Evolutionary conservation across 2,329 filamentous ascomycete species (phyloP).

Genomic region (Diaporthe caulivora): DNA sequence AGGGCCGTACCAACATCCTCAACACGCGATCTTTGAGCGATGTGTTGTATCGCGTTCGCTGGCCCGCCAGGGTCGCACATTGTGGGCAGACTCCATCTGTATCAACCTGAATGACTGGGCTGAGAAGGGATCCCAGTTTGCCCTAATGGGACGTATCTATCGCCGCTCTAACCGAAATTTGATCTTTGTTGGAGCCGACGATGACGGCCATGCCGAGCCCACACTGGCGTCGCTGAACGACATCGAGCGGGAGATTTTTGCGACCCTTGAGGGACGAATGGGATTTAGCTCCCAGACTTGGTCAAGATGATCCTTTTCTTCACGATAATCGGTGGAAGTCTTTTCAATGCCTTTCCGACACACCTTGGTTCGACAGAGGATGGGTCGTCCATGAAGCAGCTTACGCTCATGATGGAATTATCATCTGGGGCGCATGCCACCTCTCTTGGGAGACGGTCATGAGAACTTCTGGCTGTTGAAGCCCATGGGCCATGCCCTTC

Average conservation of each 20-base stretch:
- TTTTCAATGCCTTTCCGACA: neutral
- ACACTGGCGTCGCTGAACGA: neutral
- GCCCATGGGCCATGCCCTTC: neutral
- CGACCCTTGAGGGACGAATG: neutral
- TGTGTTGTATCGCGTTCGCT: neutral
- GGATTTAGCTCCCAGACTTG: neutral
- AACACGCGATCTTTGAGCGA: neutral
- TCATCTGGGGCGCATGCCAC: neutral
- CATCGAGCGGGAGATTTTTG: neutral
- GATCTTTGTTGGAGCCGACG: neutral
- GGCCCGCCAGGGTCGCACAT: neutral
- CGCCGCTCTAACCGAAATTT: neutral
- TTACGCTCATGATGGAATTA: neutral
- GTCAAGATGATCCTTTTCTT: neutral
- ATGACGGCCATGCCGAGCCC: neutral
- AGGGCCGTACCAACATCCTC: too few species aligned
- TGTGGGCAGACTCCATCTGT: neutral
- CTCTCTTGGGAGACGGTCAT: neutral
- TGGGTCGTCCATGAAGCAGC: neutral
- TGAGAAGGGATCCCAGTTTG: neutral
- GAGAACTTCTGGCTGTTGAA: neutral
- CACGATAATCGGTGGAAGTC: neutral
- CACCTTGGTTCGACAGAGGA: neutral
- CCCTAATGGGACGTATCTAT: neutral
- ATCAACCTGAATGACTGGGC: neutral